Percentiles rank a stretch among this genome's conserved stretches.
Conservation (phyloP, 306 rosid species). For the Quercus variabilis region DNA sequence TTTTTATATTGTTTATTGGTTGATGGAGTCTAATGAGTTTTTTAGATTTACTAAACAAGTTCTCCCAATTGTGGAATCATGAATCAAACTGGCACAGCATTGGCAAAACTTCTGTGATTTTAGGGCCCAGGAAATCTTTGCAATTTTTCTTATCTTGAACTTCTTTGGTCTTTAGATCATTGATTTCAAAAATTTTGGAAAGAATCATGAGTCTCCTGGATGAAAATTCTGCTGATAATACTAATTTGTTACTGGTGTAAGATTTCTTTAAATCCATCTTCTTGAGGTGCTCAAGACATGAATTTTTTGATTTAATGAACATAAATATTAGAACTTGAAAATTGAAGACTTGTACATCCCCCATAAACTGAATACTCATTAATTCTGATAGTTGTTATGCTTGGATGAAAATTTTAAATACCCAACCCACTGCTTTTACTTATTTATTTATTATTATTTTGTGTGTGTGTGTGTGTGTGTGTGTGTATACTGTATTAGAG, state of each 20-base stretch:
- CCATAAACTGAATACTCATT: neutral
- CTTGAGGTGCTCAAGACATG: neutral
- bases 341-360: neutral
- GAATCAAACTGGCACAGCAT: neutral
- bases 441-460: too few relatives aligned
- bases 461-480: neutral
- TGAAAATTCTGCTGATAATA: neutral
- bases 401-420: neutral
- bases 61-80: neutral
- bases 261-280: too few relatives aligned
- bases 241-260: neutral
- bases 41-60: neutral
- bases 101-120: too few relatives aligned
- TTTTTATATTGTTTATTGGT: neutral
- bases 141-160: neutral
- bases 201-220: neutral
- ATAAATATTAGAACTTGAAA: neutral
- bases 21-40: neutral
- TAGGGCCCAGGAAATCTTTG: neutral
- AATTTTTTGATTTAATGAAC: neutral
- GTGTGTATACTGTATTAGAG: neutral
- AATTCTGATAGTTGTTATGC: neutral
- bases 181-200: neutral
- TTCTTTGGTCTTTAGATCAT: neutral
- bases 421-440: neutral